Conservation (phyloP, 2,329 filamentous ascomycete genomes). For the Ambrosiella xylebori region DNA sequence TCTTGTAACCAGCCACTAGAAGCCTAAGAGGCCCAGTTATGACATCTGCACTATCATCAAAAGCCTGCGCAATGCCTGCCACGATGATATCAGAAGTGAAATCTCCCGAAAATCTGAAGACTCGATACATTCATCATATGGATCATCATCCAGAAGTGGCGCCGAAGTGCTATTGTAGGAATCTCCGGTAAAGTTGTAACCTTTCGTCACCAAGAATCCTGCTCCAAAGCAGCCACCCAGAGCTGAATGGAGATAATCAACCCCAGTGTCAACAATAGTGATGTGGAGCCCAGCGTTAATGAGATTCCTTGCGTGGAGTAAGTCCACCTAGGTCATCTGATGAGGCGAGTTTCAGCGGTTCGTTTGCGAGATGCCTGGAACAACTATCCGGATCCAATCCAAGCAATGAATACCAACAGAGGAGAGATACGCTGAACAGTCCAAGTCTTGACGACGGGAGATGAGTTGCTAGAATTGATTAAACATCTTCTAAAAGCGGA, state of each 20-base stretch:
- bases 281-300: conserved; percentile 23
- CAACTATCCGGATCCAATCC: not conserved
- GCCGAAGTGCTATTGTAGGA: conserved; percentile 23
- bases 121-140: conserved; percentile 13
- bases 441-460: not conserved
- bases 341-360: not conserved
- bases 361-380: not conserved
- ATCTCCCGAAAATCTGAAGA: conserved; percentile 13
- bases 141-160: conserved; percentile 21
- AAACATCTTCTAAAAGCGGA: not conserved
- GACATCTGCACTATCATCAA: conserved; percentile 17
- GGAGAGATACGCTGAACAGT: not conserved
- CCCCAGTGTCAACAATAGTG: conserved; percentile 24
- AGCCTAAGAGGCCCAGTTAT: conserved; percentile 17
- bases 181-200: conserved; percentile 42
- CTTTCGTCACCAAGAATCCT: conserved; percentile 40
- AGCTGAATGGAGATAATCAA: conserved; percentile 35
- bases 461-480: not conserved
- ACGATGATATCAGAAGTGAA: conserved; percentile 15
- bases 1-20: not conserved
- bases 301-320: conserved; percentile 22
- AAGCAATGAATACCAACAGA: not conserved
- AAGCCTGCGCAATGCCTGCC: conserved; percentile 16
- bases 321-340: conserved; percentile 17
- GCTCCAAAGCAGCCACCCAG: conserved; percentile 46